Percentiles rank a stretch among this genome's conserved stretches.
Evolutionary conservation across 345 rosid species (phyloP).

Genomic region (Ceriops zippeliana): DNA sequence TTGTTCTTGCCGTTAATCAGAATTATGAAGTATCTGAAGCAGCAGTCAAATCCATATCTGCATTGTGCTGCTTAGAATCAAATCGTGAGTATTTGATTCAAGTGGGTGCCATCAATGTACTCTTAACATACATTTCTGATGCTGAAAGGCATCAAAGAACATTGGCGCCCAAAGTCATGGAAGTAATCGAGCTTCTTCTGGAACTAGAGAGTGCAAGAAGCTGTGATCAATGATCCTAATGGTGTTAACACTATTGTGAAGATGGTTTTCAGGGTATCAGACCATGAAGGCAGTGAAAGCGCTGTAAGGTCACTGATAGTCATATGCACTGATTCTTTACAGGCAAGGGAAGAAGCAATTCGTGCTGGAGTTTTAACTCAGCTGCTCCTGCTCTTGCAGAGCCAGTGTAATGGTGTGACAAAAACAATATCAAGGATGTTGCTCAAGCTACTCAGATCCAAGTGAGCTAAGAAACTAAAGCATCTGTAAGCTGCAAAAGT

Average conservation of each 20-base stretch:
- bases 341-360: slow-evolving; percentile 53
- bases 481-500: slow-evolving; percentile 6
- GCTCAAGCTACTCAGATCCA: slow-evolving; percentile 52
- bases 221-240: slow-evolving; percentile 26
- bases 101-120: slow-evolving; percentile 31
- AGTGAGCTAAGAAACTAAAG: slow-evolving; percentile 26
- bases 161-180: slow-evolving; percentile 33
- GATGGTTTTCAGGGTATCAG: slow-evolving; percentile 62
- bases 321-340: slow-evolving; percentile 38
- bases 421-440: slow-evolving; percentile 46
- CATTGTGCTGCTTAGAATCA: slow-evolving; percentile 36
- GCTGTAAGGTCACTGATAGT: slow-evolving; percentile 40
- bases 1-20: slow-evolving; percentile 27
- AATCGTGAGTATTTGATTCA: slow-evolving; percentile 34
- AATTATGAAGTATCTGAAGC: slow-evolving; percentile 24
- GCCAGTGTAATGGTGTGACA: slow-evolving; percentile 52
- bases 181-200: slow-evolving; percentile 39
- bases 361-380: slow-evolving; percentile 43
- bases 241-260: slow-evolving; percentile 39
- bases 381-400: slow-evolving; percentile 52
- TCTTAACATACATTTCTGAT: slow-evolving; percentile 31
- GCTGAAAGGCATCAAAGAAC: slow-evolving; percentile 27
- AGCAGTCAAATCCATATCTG: slow-evolving; percentile 41
- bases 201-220: slow-evolving; percentile 29
- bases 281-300: slow-evolving; percentile 55